Evolutionary conservation across 768 basidiomycete genomes (phyloP).

Genomic region (Mycena epipterygia): DNA sequence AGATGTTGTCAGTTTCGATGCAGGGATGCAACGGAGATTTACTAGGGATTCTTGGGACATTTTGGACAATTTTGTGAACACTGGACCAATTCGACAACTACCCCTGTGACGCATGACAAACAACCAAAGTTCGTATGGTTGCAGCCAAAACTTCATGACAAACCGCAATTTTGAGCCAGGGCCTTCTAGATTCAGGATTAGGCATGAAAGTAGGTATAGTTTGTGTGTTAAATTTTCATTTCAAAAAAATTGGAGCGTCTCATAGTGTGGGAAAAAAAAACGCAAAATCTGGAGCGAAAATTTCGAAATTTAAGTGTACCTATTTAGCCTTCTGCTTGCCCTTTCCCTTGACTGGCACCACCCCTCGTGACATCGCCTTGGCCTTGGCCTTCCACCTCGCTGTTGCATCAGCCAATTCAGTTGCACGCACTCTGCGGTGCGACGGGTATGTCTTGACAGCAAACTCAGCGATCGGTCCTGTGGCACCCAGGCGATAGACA

Average conservation of each 20-base stretch:
- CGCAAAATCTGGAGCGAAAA: not conserved
- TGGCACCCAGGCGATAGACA: conserved; percentile 4
- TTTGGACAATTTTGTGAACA: too few species aligned
- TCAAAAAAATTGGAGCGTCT: not conserved
- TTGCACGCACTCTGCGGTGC: not conserved
- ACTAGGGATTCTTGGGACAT: too few species aligned
- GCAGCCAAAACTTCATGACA: not conserved
- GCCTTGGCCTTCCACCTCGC: not conserved
- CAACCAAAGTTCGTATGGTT: too few species aligned
- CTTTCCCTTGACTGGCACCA: not conserved
- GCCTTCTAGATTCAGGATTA: not conserved
- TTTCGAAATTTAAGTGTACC: not conserved
- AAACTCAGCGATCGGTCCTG: conserved; percentile 13
- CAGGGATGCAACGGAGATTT: too few species aligned
- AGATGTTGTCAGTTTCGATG: too few species aligned
- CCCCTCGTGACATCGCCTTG: too few species aligned
- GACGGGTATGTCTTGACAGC: conserved; percentile 1
- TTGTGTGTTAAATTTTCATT: conserved; percentile 15
- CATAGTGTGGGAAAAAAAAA: not conserved
- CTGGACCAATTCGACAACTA: too few species aligned
- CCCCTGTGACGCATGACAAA: too few species aligned
- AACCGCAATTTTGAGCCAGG: not conserved
- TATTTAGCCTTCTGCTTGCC: not conserved
- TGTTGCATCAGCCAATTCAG: not conserved
- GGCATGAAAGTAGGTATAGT: not conserved